These are phyloP conservation scores for Thelephora ganbajun DNA, from an alignment of 768 basidiomycete species.

Conservation along the genomic window DNA sequence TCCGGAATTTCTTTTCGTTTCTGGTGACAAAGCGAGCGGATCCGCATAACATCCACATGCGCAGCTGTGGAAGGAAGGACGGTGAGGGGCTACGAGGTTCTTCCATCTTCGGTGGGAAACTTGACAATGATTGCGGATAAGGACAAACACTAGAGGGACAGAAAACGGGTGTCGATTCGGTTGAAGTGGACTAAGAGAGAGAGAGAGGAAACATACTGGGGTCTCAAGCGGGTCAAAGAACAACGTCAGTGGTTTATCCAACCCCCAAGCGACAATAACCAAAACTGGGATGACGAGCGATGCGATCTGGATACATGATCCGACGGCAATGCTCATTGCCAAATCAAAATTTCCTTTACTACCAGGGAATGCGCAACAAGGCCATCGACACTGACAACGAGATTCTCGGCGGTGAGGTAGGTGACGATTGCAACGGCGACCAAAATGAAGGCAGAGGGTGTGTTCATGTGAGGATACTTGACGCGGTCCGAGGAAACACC, in stretches of 20 bases:
- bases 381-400: constrained; percentile 27
- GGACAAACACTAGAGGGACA: constrained; percentile 5
- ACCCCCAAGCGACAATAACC: constrained; percentile 6
- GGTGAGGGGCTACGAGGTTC: neutral
- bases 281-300: constrained; percentile 7
- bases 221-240: constrained; percentile 9
- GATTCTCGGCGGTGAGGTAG: constrained; percentile 28
- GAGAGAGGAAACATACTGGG: constrained; percentile 1
- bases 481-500: constrained; percentile 8
- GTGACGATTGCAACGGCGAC: constrained; percentile 22
- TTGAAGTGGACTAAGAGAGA: neutral
- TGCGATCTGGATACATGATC: constrained; percentile 8
- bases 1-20: no score
- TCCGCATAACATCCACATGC: no score
- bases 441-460: constrained; percentile 20
- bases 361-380: constrained; percentile 23
- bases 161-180: neutral
- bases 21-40: no score
- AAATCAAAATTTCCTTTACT: constrained; percentile 7
- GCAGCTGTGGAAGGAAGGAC: neutral
- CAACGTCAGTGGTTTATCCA: constrained; percentile 6
- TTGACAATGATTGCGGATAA: constrained; percentile 7
- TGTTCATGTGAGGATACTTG: constrained; percentile 22
- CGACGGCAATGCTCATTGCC: constrained; percentile 5
- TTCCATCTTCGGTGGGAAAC: constrained; percentile 7